Evolutionary conservation across 129 eudicot species (phyloP).

Genomic region (Lactuca saligna): DNA sequence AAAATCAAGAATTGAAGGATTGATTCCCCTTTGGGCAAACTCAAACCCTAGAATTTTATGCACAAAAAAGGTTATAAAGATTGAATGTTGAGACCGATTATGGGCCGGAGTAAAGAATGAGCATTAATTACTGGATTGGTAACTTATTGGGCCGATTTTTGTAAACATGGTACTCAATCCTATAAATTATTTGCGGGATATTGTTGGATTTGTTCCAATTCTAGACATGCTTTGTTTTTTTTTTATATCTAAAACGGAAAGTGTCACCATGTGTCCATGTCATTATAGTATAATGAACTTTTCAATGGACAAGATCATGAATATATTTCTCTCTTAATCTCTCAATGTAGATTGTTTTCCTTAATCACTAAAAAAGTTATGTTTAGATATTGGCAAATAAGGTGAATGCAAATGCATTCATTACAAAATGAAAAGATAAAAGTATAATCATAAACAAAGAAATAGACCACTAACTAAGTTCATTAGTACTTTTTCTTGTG

Average conservation of each 20-base stretch:
- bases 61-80: slow-evolving; percentile 7
- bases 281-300: not conserved
- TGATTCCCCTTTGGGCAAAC: slow-evolving; percentile 13
- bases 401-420: slow-evolving; percentile 16
- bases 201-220: slow-evolving; percentile 8
- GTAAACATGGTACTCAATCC: not conserved
- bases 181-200: not conserved
- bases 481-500: slow-evolving; percentile 7
- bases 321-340: slow-evolving; percentile 8
- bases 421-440: slow-evolving; percentile 1
- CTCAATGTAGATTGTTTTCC: slow-evolving; percentile 9
- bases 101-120: slow-evolving; percentile 18
- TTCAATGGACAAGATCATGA: slow-evolving; percentile 1
- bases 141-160: slow-evolving; percentile 26
- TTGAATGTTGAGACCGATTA: not conserved
- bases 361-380: not conserved
- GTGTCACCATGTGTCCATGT: not conserved
- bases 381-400: not conserved
- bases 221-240: not conserved
- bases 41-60: slow-evolving; percentile 20
- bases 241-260: not conserved
- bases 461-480: not conserved
- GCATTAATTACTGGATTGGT: not conserved
- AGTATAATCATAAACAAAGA: slow-evolving; percentile 8
- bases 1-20: slow-evolving; percentile 7